Evolutionary conservation across 371 early-diverging fungal genomes (phyloP), one percentile per base, ranked within the genome.

Genomic region (Mortierella sp.): DNA sequence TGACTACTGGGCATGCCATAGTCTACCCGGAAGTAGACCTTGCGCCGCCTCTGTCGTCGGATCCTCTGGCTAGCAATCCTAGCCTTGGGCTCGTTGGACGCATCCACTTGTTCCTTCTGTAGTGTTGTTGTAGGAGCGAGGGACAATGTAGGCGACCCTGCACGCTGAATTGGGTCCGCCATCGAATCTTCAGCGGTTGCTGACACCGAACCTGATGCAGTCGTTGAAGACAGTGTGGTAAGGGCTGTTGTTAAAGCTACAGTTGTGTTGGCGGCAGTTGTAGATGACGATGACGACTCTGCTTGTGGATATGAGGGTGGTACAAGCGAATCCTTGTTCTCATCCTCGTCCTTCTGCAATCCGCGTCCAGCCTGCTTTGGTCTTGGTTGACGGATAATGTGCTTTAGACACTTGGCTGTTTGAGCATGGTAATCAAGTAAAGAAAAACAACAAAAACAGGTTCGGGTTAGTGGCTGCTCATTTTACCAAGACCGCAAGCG

Each of bases 1-100:
- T 96, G 96, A 53, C 92, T 91, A 13, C 93, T 93, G 40, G 96
- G 96, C 95, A 95, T 95, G 4, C 95, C 96, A 81, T 95, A 95
- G 26, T 92, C 92, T 14, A 61, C 28, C 1, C 85, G 81, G 24
- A 76, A 64, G 28, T 78, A 69, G 28, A 84, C 28, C 54, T 72
- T 81, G 40, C 80, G 85, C 43, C 81, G 59, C 44, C 76, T 43
- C 44, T 81, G 76, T 26, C 76, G 61, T 11, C 85, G 78, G 55
- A 84, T 73, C 28, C 79, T 54, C 19, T 75, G 76, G 37, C 57
- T 72, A n/a, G 75, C 78, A 9, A 74, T 54, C 44, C 53, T 67
- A 9, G 71, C 71, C 50, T 85, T 85, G 69, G 74, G 73, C 37
- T 81, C 86, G 40, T 78, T 86, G 0, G 77, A 70, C 1, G 81